Conservation (phyloP, 1,284 basidiomycete genomes). For the Omphalotus olearius region DNA sequence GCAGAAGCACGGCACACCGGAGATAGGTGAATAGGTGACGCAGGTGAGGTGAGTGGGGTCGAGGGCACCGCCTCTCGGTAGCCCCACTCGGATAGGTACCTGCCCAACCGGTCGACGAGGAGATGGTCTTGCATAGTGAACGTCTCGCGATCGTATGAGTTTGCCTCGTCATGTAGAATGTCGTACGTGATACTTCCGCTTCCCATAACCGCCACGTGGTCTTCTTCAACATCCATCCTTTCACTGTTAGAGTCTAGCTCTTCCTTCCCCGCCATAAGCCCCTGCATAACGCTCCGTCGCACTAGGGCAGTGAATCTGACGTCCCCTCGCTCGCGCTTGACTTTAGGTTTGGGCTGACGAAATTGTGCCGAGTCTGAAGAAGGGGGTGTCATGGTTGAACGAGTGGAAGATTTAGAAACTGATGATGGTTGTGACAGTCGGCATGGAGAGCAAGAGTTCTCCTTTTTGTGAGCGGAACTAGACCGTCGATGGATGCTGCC, state of each 20-base stretch:
- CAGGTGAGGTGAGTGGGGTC: background rate
- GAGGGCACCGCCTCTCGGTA: constrained; percentile 6
- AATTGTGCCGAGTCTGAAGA: background rate
- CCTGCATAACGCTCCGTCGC: constrained; percentile 6
- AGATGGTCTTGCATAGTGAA: constrained; percentile 8
- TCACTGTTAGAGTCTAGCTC: background rate
- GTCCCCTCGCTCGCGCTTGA: background rate
- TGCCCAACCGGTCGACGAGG: constrained; percentile 8
- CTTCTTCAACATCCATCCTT: constrained; percentile 7
- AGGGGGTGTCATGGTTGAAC: background rate
- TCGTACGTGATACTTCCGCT: constrained; percentile 10
- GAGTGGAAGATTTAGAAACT: background rate
- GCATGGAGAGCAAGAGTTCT: background rate
- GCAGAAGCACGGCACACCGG: background rate
- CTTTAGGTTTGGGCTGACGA: background rate
- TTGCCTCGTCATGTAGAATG: constrained; percentile 10
- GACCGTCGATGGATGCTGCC: constrained; percentile 6
- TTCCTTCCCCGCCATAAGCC: constrained; percentile 1
- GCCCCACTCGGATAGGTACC: constrained; percentile 10
- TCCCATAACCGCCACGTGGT: background rate
- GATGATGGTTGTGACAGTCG: background rate
- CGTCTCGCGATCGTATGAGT: background rate
- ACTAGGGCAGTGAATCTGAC: constrained; percentile 8
- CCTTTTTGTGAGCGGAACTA: constrained; percentile 6
- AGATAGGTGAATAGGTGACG: constrained; percentile 3